Base-by-base conservation (phyloP, 2,329 filamentous ascomycete species). In the Onygena corvina region DNA sequence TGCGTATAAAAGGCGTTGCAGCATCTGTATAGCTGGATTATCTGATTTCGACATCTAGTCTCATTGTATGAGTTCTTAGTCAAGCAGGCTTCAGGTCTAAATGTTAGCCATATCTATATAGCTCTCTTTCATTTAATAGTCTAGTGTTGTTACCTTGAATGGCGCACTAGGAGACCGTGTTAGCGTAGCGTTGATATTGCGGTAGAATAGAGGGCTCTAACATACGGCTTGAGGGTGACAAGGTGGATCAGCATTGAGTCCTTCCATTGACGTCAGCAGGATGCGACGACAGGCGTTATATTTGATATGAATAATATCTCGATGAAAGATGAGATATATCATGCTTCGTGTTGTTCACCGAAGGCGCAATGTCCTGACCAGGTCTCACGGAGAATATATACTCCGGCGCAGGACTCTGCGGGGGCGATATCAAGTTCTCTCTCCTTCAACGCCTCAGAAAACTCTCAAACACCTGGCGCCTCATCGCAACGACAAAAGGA, bases 21-120 rank as follows among this genome's bases (percentile, higher is more conserved):
- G 68, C 92, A 98, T 58, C 92, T 83, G 67, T 96, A 98, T 20
- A 98, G 71, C 2, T 87, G 86, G 63, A 90, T 82, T 50, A 98
- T 77, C 60, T 87, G 73, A 14, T 70, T 65, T 61, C 83, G 78
- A 67, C 92, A 98, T 61, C 81, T 93, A 36, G 79, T 79, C 67
- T 96, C 88, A 52, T 93, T 79, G 71, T 84, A 96, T 48, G 80
- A 80, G 65, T 89, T 89, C 67, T 81, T 90, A 42, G 78, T 79
- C 54, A 98, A 73, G 61, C 92, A 98, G 58, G 82, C 87, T 94
- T 18, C 20, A 31, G 8, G 16, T n/a, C 14, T 29, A 16, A n/a
- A 31, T 23, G 33, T 45, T 21, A 46, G 42, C 42, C n/a, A 9
- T 46, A 30, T 14, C 14, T 9, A 5, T 12, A 16, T 14, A n/a